phyloP scores from a whole-genome alignment of 768 basidiomycete genomes.

The Leccinum subtestaceum region DNA sequence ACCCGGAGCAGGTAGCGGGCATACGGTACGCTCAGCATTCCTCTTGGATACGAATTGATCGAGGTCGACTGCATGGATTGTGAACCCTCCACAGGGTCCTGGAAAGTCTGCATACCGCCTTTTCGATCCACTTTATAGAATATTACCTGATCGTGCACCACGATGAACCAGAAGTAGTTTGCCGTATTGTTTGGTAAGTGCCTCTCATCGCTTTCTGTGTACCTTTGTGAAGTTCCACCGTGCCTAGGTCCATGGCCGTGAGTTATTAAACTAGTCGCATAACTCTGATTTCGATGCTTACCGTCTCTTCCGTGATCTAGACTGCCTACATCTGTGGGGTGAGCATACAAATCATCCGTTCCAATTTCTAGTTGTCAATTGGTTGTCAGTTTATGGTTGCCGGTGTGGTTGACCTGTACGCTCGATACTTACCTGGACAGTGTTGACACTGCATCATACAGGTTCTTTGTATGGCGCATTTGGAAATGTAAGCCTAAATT shows the following conservation, averaged over 20 bases:
- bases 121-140: conserved; percentile 16
- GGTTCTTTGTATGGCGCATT: conserved; percentile 21
- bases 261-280: background rate
- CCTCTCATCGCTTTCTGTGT: background rate
- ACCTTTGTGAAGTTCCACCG: background rate
- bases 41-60: background rate
- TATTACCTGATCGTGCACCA: conserved; percentile 18
- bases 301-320: background rate
- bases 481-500: conserved; percentile 12
- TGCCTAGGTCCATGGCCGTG: conserved; percentile 12
- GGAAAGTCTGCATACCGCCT: conserved; percentile 12
- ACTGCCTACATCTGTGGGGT: conserved; percentile 10
- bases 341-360: background rate
- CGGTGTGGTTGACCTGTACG: conserved; percentile 6
- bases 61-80: no score
- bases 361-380: background rate
- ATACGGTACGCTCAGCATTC: conserved; percentile 9
- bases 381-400: background rate
- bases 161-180: background rate
- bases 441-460: background rate
- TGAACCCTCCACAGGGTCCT: conserved; percentile 5
- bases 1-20: conserved; percentile 4
- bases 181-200: conserved; percentile 14
- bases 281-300: background rate
- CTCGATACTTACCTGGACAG: background rate